A percentile compares a stretch with the other conserved stretches of the same genome.
Evolutionary conservation across 2,329 filamentous ascomycete species (phyloP).

Genomic region (Emmonsia crescens): DNA sequence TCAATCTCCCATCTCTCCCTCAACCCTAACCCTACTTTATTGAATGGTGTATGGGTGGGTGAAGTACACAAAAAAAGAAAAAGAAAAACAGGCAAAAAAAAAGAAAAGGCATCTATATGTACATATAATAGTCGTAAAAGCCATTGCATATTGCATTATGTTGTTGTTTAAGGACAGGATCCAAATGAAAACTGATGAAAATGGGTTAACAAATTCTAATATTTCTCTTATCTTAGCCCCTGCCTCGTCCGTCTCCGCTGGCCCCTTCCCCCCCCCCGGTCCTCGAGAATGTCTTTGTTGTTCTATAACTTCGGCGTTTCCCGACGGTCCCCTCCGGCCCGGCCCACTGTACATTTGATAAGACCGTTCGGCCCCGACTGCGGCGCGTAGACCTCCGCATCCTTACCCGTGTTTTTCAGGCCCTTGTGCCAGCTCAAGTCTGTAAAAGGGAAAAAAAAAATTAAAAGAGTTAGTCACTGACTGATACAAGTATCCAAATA

Average conservation of each 20-base stretch:
- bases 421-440: slow-evolving; percentile 96
- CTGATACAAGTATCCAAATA: slow-evolving; percentile 5
- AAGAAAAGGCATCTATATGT: too few species aligned
- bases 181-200: too few species aligned
- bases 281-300: too few species aligned
- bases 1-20: background rate
- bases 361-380: slow-evolving; percentile 89
- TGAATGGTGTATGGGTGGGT: background rate
- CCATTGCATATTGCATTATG: too few species aligned
- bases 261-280: too few species aligned
- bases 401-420: slow-evolving; percentile 84
- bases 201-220: too few species aligned
- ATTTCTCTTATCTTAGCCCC: too few species aligned
- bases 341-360: slow-evolving; percentile 76
- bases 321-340: slow-evolving; percentile 17
- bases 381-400: slow-evolving; percentile 90
- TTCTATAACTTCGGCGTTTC: slow-evolving; percentile 8
- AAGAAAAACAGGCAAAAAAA: background rate
- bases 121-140: background rate
- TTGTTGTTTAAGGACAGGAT: too few species aligned
- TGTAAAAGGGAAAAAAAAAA: too few species aligned
- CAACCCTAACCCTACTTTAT: background rate
- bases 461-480: background rate
- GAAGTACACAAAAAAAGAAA: background rate
- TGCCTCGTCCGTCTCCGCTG: too few species aligned